Evolutionary conservation across 192 early-diverging fungal species (phyloP), one percentile per base, ranked within the genome.

Genomic region (Backusella parvicylindrica): DNA sequence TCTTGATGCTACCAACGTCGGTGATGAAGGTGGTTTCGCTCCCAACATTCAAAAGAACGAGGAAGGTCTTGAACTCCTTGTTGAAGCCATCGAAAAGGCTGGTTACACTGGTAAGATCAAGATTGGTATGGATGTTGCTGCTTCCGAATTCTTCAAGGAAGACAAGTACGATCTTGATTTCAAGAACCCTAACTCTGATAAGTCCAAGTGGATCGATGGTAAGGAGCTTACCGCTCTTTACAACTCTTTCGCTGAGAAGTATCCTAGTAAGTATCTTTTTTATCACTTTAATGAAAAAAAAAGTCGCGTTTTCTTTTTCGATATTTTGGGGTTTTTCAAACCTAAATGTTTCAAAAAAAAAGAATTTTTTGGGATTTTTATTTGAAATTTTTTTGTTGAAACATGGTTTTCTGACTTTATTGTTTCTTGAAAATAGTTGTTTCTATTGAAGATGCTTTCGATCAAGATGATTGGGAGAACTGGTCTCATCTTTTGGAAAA

Each of bases 11-110:
- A 95, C 95, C 85, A 98, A 98, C 84, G 98, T 99, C 68, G 98
- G 98, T 84, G 98, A 99, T 81, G 98, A 99, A 88, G 98, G 98
- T 83, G 98, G 98, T 74, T 99, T 98, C 81, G 98, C 98, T 63
- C 98, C 98, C 83, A 98, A 97, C 90, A 98, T 99, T 80, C 95
- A 97, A 87, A 93, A 96, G 78, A 94, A 92, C 91, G 87, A 89
- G 73, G 98, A 99, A 86, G 98, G 96, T 82, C 94, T 99, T 67
- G 93, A 97, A 75, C 90, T 99, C 53, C 85, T 99, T 43, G 88
- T 89, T 78, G 76, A 86, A 50, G 97, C 98, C 76, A 99, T 99
- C 76, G 92, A 86, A 66, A 90, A 92, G 80, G 97, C 98, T 76
- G 97, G 97, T 35, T 98, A 97, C 92, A 95, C 94, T 7, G 97